Conservation (phyloP, 1,284 basidiomycete species). For the Amylostereum areolatum region DNA sequence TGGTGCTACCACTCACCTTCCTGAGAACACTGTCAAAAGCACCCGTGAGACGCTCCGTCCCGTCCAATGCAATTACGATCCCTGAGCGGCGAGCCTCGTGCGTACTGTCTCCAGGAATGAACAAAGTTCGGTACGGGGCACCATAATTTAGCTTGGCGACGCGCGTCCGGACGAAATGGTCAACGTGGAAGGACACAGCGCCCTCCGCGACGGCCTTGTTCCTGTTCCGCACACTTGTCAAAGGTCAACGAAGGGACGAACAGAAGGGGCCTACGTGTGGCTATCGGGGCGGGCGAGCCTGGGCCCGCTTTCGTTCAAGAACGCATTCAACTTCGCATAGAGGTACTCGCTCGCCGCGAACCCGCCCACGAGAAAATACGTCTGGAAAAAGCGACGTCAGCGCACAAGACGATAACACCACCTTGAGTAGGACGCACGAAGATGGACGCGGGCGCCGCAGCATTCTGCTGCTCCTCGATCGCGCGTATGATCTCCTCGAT, state of each 20-base stretch:
- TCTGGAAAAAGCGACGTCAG: neutral
- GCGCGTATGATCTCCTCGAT: neutral
- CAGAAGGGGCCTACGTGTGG: neutral
- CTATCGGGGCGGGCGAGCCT: neutral
- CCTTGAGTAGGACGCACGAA: neutral
- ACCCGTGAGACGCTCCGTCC: neutral
- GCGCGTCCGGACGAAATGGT: neutral
- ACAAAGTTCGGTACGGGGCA: neutral
- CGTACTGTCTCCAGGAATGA: no score
- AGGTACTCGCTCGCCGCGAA: neutral
- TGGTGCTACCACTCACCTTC: neutral
- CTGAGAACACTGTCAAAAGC: neutral
- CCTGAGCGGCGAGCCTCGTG: neutral
- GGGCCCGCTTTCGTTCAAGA: neutral
- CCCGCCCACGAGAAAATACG: neutral
- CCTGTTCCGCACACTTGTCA: no score
- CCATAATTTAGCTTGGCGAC: neutral
- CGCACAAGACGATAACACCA: no score
- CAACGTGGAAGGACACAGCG: neutral
- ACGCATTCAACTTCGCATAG: neutral
- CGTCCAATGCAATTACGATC: neutral
- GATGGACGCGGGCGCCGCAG: neutral
- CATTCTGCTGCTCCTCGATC: neutral
- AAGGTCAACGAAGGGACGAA: neutral
- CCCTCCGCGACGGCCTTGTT: constrained; percentile 1